Conservation (phyloP, 176 grass and related monocot species). For the Neostapfia colusana region DNA sequence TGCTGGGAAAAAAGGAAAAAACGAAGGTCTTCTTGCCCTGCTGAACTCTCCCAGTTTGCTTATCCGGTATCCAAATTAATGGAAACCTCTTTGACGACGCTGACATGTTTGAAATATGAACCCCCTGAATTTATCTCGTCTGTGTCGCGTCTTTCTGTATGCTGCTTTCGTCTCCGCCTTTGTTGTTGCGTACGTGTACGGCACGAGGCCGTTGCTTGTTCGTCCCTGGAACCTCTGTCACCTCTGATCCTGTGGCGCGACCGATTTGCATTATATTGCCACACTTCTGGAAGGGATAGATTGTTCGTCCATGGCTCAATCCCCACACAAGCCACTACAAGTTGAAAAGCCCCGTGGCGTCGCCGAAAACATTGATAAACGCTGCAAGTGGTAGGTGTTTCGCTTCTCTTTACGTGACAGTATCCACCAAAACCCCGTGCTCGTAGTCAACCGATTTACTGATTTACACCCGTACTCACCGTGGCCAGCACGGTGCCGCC, state of each 20-base stretch:
- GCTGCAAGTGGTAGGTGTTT: background rate
- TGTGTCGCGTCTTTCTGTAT: background rate
- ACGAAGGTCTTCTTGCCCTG: background rate
- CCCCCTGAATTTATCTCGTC: background rate
- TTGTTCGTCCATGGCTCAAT: background rate
- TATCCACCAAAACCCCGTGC: background rate
- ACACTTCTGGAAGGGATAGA: background rate
- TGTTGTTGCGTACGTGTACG: slow-evolving; percentile 14
- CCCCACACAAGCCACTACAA: background rate
- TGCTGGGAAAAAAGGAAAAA: background rate
- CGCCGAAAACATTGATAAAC: background rate
- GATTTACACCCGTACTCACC: background rate
- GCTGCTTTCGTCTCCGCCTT: background rate
- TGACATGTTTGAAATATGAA: background rate
- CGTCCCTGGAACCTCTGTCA: background rate
- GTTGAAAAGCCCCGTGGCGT: background rate
- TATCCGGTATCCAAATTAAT: slow-evolving; percentile 15
- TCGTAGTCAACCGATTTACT: background rate
- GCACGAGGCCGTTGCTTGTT: slow-evolving; percentile 5
- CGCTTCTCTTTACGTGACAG: background rate
- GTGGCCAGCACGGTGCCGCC: slow-evolving; percentile 22
- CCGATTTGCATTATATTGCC: background rate
- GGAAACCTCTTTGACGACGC: slow-evolving; percentile 6
- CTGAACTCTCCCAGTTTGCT: background rate
- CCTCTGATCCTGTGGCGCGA: background rate